Base-by-base conservation (phyloP, 2,329 filamentous ascomycete species). In the Hypomyces rosellus region DNA sequence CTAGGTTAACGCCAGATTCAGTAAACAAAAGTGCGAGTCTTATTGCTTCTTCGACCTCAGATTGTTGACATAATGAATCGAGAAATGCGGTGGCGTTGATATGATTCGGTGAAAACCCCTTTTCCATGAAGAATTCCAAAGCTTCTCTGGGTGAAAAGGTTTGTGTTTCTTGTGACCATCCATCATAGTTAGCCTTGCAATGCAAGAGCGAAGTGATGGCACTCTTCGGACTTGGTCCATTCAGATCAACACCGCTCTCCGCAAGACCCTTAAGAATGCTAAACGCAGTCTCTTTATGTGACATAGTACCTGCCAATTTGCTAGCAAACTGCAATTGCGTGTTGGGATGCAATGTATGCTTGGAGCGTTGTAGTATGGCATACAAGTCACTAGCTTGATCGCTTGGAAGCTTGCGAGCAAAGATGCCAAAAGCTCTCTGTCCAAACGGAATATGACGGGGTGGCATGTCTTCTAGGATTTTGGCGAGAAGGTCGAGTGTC, bases 41-140 rank as follows among this genome's bases (percentile, higher is more conserved):
- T 33, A 68, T 62, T 25, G 67, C 67, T 49, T 69, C 67, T 34
- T 65, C 61, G 14, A 63, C 61, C 34, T 69, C 61, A 8, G 63
- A 65, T 8, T 61, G 78, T 51, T 82, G 73, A 59, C 86, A 80
- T 14, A 90, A 81, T 51, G 89, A 88, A 37, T 82, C 76, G 49
- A 96, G 78, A 52, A 89, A 70, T 41, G 86, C 75, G 14, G 85
- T 86, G 61, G 86, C 81, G 11, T 76, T 75, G 50, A 82, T 69
- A 13, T 80, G 67, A 55, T 88, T 86, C 20, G 86, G 81, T 16
- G 72, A 70, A 44, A 87, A 69, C 2, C 85, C 86, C n/a, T 76
- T 67, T 16, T 77, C 69, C 11, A 86, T 65, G 46, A 90, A 72
- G 41, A 55, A 58, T 40, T 66, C 57, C 16, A 70, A 58, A 9